A percentile compares a stretch with the other conserved stretches of the same genome.
Conservation (phyloP, 345 rosid genomes). For the Gossypium sturtianum region DNA sequence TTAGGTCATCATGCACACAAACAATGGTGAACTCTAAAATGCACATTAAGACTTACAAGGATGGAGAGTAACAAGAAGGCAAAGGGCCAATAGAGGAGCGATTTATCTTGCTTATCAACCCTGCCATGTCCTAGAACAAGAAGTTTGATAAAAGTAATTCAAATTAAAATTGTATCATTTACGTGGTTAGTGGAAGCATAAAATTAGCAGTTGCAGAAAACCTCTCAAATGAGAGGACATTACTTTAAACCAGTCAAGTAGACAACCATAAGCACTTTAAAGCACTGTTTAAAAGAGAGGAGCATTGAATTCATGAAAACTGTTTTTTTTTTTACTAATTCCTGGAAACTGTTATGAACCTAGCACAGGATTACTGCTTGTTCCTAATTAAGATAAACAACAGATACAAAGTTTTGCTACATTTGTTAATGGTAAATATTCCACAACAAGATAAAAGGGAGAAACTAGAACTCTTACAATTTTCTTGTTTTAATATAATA, state of each 20-base stretch:
- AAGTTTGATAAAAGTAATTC: slow-evolving; percentile 16
- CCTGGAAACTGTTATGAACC: not conserved
- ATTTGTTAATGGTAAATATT: not conserved
- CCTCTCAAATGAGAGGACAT: not conserved
- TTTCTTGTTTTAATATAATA: not conserved
- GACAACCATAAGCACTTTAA: not conserved
- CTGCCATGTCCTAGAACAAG: slow-evolving; percentile 89
- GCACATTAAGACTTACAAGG: slow-evolving; percentile 55
- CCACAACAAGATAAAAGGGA: not conserved
- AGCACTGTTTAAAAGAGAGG: not conserved
- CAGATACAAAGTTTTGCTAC: not conserved
- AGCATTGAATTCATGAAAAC: not conserved
- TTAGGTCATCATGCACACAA: not conserved
- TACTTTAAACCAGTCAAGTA: not conserved
- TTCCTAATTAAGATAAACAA: not conserved
- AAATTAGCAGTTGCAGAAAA: slow-evolving; percentile 6
- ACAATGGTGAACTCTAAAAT: not conserved
- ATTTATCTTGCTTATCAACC: slow-evolving; percentile 94
- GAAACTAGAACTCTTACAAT: not conserved
- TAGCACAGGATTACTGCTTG: not conserved
- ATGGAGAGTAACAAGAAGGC: slow-evolving; percentile 61
- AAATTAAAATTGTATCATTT: slow-evolving; percentile 2
- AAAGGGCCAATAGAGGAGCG: slow-evolving; percentile 96
- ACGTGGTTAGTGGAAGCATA: not conserved
- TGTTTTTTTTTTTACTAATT: not conserved